phyloP scores from a whole-genome alignment of 352 stramenopile genomes.

The Phytophthora nicotianae region DNA sequence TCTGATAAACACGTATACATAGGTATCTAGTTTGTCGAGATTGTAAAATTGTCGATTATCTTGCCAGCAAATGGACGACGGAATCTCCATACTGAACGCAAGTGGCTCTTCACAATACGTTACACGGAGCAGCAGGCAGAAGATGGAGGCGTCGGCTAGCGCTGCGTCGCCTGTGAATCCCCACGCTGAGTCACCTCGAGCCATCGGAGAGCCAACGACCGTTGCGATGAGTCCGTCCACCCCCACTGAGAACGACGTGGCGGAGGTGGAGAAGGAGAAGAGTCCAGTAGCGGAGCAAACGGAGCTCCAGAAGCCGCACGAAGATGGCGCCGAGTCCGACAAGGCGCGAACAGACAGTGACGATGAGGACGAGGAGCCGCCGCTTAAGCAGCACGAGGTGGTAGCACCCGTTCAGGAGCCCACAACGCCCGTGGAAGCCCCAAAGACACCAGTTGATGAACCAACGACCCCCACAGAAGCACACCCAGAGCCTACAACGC shows the following conservation, averaged over 20 bases:
- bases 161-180: slow-evolving; percentile 11
- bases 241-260: slow-evolving; percentile 18
- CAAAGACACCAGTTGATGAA: slow-evolving; percentile 9
- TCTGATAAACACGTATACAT: neutral
- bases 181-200: slow-evolving; percentile 8
- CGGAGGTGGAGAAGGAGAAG: slow-evolving; percentile 39
- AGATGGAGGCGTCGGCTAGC: slow-evolving; percentile 32
- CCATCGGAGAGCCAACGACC: neutral
- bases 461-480: slow-evolving; percentile 7
- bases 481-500: slow-evolving; percentile 3
- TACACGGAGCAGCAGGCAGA: slow-evolving; percentile 14
- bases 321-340: slow-evolving; percentile 37
- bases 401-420: neutral
- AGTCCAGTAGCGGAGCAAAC: slow-evolving; percentile 16
- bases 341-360: slow-evolving; percentile 38
- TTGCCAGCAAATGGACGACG: slow-evolving; percentile 28
- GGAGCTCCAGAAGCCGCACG: slow-evolving; percentile 23
- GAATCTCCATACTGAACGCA: slow-evolving; percentile 21
- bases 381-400: slow-evolving; percentile 6
- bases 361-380: slow-evolving; percentile 31
- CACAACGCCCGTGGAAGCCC: slow-evolving; percentile 5
- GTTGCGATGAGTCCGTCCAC: slow-evolving; percentile 6
- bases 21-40: slow-evolving; percentile 10
- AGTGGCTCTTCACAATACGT: slow-evolving; percentile 30
- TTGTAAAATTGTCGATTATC: slow-evolving; percentile 16